Evolutionary conservation across 73 alveolate species (phyloP).

Genomic region (Halteria grandinella): DNA sequence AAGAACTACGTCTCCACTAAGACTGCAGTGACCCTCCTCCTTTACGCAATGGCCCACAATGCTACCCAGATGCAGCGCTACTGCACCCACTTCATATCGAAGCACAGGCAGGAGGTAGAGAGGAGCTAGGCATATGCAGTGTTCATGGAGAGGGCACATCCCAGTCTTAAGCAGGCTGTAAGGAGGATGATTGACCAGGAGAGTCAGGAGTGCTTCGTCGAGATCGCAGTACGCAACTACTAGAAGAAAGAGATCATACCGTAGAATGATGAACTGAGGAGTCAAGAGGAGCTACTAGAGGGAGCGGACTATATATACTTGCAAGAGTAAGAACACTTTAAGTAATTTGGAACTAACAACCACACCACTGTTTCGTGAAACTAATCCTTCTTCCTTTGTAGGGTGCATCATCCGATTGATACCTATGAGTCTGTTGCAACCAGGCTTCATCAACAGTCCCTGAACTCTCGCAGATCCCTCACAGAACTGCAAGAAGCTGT

Average conservation of each 20-base stretch:
- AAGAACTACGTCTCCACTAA: slow-evolving; percentile 6
- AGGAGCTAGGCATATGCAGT: neutral
- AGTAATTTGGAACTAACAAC: too few relatives aligned
- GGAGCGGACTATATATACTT: too few relatives aligned
- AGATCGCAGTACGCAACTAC: neutral
- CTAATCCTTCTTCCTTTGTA: too few relatives aligned
- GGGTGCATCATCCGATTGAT: too few relatives aligned
- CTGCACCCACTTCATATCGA: slow-evolving; percentile 12
- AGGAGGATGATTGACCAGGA: neutral
- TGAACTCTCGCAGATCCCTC: too few relatives aligned
- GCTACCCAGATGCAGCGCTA: slow-evolving; percentile 13
- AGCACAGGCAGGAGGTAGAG: slow-evolving; percentile 9
- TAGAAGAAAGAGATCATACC: neutral
- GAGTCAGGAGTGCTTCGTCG: slow-evolving; percentile 40
- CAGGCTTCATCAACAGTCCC: too few relatives aligned
- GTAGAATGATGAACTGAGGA: neutral
- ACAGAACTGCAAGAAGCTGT: too few relatives aligned
- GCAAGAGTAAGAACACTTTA: too few relatives aligned
- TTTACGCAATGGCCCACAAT: slow-evolving; percentile 44
- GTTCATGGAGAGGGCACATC: slow-evolving; percentile 18
- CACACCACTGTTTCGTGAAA: too few relatives aligned
- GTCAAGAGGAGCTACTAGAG: neutral
- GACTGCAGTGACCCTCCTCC: slow-evolving; percentile 6
- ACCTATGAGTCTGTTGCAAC: too few relatives aligned
- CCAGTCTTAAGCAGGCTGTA: neutral